Percentiles rank a stretch among this genome's conserved stretches.
Evolutionary conservation across 371 early-diverging fungal genomes (phyloP).

Genomic region (Lichtheimia ornata): DNA sequence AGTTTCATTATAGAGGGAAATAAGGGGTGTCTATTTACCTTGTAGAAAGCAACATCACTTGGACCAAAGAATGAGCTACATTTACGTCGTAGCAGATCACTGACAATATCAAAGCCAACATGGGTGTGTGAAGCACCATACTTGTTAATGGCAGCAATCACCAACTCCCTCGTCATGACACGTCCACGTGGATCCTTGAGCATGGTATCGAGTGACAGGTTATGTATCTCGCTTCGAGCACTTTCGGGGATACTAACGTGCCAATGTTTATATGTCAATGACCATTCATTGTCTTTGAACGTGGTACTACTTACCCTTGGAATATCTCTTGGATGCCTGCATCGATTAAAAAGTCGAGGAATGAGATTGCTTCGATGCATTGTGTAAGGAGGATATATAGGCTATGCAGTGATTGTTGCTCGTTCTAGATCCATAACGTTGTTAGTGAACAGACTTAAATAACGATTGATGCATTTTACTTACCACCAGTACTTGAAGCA

Average conservation of each 20-base stretch:
- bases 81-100: constrained; percentile 56
- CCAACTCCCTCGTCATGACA: constrained; percentile 66
- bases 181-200: constrained; percentile 63
- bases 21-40: constrained; percentile 37
- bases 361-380: constrained; percentile 74
- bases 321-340: constrained; percentile 62
- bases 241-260: constrained; percentile 30
- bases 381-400: constrained; percentile 66
- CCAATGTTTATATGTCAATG: not conserved
- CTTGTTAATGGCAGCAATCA: constrained; percentile 70
- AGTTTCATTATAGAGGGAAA: not conserved
- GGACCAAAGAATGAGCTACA: constrained; percentile 75
- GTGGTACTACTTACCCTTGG: constrained; percentile 37
- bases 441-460: no score
- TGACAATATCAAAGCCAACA: constrained; percentile 42
- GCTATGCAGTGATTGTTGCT: constrained; percentile 72
- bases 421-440: constrained; percentile 39
- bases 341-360: constrained; percentile 73
- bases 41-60: constrained; percentile 75
- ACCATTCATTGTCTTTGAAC: not conserved
- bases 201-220: constrained; percentile 62
- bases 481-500: constrained; percentile 27
- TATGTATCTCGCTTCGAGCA: constrained; percentile 40
- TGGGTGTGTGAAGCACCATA: constrained; percentile 43
- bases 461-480: not conserved